These are phyloP conservation scores for Xanthoparmelia taractica DNA, from an alignment of 495 filamentous ascomycete species.

Conservation along the genomic window DNA sequence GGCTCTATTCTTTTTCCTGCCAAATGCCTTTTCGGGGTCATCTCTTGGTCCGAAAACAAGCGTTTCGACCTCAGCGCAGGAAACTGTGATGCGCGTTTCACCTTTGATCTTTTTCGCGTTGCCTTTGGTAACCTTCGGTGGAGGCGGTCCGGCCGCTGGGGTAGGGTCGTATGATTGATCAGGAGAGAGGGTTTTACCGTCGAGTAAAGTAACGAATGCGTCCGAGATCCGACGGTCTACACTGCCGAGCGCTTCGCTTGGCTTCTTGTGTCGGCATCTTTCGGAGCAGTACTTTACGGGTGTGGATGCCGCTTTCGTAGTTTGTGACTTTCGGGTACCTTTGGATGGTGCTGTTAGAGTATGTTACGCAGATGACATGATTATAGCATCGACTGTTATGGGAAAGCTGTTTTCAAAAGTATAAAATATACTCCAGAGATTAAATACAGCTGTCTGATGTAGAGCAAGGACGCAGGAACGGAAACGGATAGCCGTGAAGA, in stretches of 20 bases:
- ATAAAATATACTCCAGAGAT: too few relatives aligned
- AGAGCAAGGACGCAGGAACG: too few relatives aligned
- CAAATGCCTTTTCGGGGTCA: background rate
- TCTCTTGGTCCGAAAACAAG: background rate
- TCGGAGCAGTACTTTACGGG: slow-evolving; percentile 6
- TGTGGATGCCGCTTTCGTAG: background rate
- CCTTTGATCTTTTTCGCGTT: background rate
- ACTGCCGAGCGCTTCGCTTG: slow-evolving; percentile 5
- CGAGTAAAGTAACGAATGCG: background rate
- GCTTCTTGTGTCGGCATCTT: slow-evolving; percentile 16
- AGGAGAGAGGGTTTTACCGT: background rate
- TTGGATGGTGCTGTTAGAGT: background rate
- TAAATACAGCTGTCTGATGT: too few relatives aligned
- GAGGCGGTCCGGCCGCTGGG: background rate
- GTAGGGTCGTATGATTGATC: background rate
- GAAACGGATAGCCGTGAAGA: too few relatives aligned
- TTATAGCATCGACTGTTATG: too few relatives aligned
- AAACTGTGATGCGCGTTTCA: background rate
- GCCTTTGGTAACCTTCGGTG: background rate
- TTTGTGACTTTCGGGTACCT: slow-evolving; percentile 9
- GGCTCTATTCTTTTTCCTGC: background rate
- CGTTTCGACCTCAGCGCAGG: background rate
- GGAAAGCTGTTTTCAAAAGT: too few relatives aligned
- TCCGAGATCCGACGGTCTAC: slow-evolving; percentile 2
- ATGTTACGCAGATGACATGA: too few relatives aligned